These are phyloP conservation scores for Zoysia matrella DNA, from an alignment of 202 grass and related monocot species.

Conservation along the genomic window DNA sequence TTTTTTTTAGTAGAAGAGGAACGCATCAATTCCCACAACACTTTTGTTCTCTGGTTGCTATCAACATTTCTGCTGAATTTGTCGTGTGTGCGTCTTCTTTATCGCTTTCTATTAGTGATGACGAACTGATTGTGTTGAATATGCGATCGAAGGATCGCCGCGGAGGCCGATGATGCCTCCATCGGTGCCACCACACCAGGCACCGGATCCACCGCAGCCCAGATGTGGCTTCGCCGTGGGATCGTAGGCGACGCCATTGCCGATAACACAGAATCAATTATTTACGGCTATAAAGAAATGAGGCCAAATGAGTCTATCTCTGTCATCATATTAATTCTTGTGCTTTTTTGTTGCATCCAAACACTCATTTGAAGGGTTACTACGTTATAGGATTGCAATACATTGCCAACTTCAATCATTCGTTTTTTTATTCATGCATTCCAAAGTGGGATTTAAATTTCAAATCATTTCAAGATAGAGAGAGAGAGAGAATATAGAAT, in stretches of 20 bases:
- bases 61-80: not conserved
- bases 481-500: too few species aligned
- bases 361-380: not conserved
- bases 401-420: too few species aligned
- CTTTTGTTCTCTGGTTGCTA: not conserved
- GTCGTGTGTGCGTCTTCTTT: too few species aligned
- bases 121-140: not conserved
- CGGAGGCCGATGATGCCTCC: conserved; percentile 33
- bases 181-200: not conserved
- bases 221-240: conserved; percentile 30
- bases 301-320: too few species aligned
- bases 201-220: not conserved
- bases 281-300: not conserved
- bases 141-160: not conserved
- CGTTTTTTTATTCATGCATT: too few species aligned
- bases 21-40: too few species aligned
- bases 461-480: too few species aligned
- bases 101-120: not conserved
- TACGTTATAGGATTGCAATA: too few species aligned
- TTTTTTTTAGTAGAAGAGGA: too few species aligned
- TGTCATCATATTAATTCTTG: conserved; percentile 4
- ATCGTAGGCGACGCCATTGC: conserved; percentile 39
- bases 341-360: conserved; percentile 29
- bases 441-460: too few species aligned
- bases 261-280: not conserved